Evolutionary conservation across 2,329 filamentous ascomycete genomes (phyloP), one percentile per base, ranked within the genome.

Genomic region (Ophiosphaerella narmari): DNA sequence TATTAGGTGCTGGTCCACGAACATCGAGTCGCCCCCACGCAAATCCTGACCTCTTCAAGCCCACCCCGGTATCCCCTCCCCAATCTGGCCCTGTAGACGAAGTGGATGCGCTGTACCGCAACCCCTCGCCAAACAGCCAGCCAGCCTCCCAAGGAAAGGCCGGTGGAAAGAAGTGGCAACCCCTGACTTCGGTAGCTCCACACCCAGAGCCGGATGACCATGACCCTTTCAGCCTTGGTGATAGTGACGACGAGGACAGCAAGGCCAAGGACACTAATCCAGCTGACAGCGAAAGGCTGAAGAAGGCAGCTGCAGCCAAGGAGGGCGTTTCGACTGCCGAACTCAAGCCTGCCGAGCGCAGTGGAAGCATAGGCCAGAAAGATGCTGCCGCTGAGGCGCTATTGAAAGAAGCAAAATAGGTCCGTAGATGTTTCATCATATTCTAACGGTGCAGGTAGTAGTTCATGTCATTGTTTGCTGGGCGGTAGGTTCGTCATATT

Each of bases 91-190:
- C 85, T 9, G 84, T 90, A 2, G 90, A 95, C 64, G 91, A 96
- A 67, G 92, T 96, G 39, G 83, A 87, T 61, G 86, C 80, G 31
- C 71, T 88, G 50, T 94, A 95, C 69, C 84, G 86, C 26, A 72
- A 72, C 35, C 70, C 72, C 14, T 72, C 71, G 7, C 71, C 71
- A 11, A 66, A 60, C 53, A 68, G 66, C 52, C 55, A 63, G 50
- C 33, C 57, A 50, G 54, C 49, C 43, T 48, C 56, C n/a, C 60
- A 63, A 21, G 62, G 57, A 16, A 74, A 72, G 50, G 59, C 67
- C n/a, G 78, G 80, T 59, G 94, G 91, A 77, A 97, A 92, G 82
- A 99, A 99, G 78, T 99, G 94, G 94, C 93, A 99, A 74, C 93
- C 94, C 8, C 78, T 99, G 62, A 91, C 92, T 11, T 82, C 87